Evolutionary conservation across 768 basidiomycete species (phyloP).

Genomic region (Boletus tylopilopsis): DNA sequence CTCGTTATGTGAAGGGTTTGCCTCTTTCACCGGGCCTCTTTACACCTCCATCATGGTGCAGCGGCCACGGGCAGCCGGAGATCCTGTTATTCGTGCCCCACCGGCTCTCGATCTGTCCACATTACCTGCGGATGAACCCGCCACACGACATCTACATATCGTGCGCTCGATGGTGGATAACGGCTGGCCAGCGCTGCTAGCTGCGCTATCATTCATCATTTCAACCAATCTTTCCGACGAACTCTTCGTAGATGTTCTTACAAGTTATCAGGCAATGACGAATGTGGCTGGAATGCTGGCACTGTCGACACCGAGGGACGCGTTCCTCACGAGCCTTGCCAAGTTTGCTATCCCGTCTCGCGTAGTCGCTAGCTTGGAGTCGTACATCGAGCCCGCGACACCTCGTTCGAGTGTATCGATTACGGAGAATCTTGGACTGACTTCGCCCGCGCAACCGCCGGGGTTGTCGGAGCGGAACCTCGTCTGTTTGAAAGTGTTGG

Average conservation of each 20-base stretch:
- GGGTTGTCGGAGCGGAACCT: conserved; percentile 86
- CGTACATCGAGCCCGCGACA: conserved; percentile 49
- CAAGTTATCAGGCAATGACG: conserved; percentile 79
- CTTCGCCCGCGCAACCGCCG: conserved; percentile 52
- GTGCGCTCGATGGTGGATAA: conserved; percentile 78
- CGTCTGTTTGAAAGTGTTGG: conserved; percentile 81
- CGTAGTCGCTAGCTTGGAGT: conserved; percentile 82
- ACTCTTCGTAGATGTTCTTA: conserved; percentile 83
- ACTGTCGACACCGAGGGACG: conserved; percentile 83
- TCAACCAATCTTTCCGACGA: conserved; percentile 89
- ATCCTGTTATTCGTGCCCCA: conserved; percentile 65
- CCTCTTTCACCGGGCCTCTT: conserved; percentile 67
- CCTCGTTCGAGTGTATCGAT: conserved; percentile 56
- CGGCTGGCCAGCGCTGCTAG: conserved; percentile 91
- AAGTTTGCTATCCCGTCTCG: conserved; percentile 89
- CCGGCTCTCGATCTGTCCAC: conserved; percentile 62
- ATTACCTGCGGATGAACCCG: conserved; percentile 50
- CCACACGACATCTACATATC: conserved; percentile 55
- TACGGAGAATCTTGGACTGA: conserved; percentile 67
- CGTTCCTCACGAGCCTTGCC: conserved; percentile 86
- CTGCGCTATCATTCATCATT: conserved; percentile 85
- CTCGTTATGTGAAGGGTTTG: conserved; percentile 83
- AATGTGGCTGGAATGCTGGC: conserved; percentile 89
- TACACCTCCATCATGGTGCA: conserved; percentile 71
- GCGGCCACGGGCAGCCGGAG: conserved; percentile 57